Base-by-base conservation (phyloP, 768 basidiomycete species). In the Clitopilus passeckerianus region DNA sequence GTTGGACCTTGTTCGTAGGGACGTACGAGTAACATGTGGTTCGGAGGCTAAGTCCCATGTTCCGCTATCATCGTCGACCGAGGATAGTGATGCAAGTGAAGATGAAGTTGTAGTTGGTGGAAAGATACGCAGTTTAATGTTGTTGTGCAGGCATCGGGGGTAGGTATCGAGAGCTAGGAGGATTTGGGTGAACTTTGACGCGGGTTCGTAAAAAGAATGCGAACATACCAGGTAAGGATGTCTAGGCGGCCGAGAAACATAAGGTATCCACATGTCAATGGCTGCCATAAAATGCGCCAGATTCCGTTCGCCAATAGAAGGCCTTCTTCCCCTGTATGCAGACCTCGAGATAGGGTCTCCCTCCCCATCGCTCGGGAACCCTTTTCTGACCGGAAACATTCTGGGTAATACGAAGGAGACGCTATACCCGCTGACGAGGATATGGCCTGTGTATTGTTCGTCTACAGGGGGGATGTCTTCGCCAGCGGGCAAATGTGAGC, bases 11-110 rank as follows among this genome's bases (percentile, higher is more conserved):
- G 82, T 79, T 24, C 83, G 81, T 27, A 74, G 67, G 0, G 80
- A 73, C 27, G 68, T 75, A 34, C 87, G 84, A 9, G 88, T 83
- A 59, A 92, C 89, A 70, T 82, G 83, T 9, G 90, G 90, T 44
- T 93, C 90, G 1, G 87, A 85, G 1, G 86, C 84, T 35, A 93
- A 76, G 61, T 90, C 89, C 91, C 90, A 93, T 44, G 83, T 70
- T 30, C 77, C 77, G 7, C 74, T 75, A 54, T 91, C 89, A 44
- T 89, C 87, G 60, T 90, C 90, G 9, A 84, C 77, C 5, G 90
- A 91, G 7, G 90, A 90, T 43, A 91, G 74, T 0, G 90, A 92
- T 22, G 88, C 88, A 64, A 86, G 78, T 1, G 89, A 91, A 7
- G 82, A 70, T 16, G 81, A 79, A 16, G 81, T 64, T 23, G 75